These are phyloP conservation scores for Heracleum sosnowskyi DNA, from an alignment of 129 eudicot genomes.

Conservation along the genomic window DNA sequence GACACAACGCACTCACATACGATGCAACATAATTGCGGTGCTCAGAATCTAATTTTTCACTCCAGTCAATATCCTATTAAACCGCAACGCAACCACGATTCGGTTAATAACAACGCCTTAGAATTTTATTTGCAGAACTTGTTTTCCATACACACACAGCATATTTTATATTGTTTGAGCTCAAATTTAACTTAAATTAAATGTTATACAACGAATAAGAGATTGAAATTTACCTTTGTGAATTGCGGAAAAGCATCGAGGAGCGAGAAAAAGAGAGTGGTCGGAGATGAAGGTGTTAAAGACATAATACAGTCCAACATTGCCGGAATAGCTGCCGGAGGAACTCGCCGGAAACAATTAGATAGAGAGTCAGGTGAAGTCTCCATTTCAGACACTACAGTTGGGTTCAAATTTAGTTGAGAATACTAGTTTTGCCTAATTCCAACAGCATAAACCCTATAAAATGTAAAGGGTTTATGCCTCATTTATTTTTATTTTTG, in stretches of 20 bases:
- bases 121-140: neutral
- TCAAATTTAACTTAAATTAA: neutral
- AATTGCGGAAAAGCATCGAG: conserved; percentile 42
- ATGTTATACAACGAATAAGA: neutral
- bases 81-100: conserved; percentile 1
- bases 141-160: neutral
- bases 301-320: conserved; percentile 74
- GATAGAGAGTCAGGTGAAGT: conserved; percentile 35
- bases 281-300: conserved; percentile 48
- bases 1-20: conserved; percentile 60
- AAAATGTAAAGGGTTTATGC: no score
- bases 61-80: conserved; percentile 30
- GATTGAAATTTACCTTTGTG: conserved; percentile 29
- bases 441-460: neutral
- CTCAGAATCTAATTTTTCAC: conserved; percentile 33
- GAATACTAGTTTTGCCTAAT: neutral
- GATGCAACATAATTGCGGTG: conserved; percentile 38
- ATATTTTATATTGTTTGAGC: neutral
- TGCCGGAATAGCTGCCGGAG: conserved; percentile 70
- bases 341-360: conserved; percentile 65
- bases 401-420: neutral
- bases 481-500: no score
- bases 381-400: conserved; percentile 18
- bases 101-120: neutral
- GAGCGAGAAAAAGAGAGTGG: conserved; percentile 50